A percentile compares a stretch with the other conserved stretches of the same genome.
These are phyloP conservation scores for Quercus tomentella DNA, from an alignment of 331 rosid genomes.

Conservation along the genomic window DNA sequence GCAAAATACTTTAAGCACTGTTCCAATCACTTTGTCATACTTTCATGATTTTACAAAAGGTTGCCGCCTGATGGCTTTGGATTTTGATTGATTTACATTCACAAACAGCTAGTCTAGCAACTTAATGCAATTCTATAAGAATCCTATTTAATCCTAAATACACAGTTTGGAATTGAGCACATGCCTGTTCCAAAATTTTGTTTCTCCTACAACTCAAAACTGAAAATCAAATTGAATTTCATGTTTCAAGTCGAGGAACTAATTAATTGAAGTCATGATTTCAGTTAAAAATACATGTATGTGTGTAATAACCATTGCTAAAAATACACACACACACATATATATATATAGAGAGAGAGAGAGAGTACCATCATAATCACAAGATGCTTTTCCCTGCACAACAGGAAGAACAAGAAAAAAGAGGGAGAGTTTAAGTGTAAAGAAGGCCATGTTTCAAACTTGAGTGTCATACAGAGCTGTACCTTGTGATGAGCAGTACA, in stretches of 20 bases:
- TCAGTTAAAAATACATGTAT: too few species aligned
- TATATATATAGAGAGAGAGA: not conserved
- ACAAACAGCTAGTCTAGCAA: not conserved
- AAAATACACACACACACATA: too few species aligned
- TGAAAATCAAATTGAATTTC: not conserved
- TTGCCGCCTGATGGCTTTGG: not conserved
- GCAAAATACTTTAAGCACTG: not conserved
- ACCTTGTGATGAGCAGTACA: not conserved
- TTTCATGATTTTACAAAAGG: not conserved
- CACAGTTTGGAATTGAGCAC: not conserved
- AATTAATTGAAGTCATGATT: too few species aligned
- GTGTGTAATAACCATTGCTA: too few species aligned
- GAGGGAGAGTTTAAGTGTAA: not conserved
- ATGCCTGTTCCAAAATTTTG: not conserved
- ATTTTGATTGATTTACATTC: not conserved
- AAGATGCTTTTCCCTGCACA: not conserved
- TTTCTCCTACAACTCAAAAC: not conserved
- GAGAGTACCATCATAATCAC: constrained; percentile 1
- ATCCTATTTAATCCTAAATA: not conserved
- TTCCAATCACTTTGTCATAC: not conserved
- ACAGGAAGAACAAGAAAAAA: not conserved
- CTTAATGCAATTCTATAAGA: not conserved
- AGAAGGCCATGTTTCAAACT: not conserved
- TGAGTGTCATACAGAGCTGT: not conserved
- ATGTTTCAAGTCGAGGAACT: not conserved